Conservation (phyloP, 345 rosid genomes). For the Alliaria petiolata region DNA sequence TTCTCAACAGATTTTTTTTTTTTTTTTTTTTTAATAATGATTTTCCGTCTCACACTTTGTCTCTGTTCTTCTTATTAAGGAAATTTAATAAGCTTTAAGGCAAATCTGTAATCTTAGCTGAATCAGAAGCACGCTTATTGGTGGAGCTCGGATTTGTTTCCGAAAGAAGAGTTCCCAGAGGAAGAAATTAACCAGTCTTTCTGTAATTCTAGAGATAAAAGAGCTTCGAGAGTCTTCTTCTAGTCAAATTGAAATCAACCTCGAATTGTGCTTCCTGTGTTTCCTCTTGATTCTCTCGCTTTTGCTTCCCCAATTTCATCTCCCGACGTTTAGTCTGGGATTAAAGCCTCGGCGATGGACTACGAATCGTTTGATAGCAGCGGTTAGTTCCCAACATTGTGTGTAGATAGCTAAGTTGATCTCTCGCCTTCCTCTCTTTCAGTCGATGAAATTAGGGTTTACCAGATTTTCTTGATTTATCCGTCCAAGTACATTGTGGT, state of each 20-base stretch:
- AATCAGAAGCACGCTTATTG: neutral
- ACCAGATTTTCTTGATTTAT: neutral
- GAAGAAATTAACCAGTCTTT: neutral
- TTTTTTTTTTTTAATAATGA: neutral
- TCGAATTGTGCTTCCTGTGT: neutral
- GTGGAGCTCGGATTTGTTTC: neutral
- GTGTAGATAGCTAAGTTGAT: slow-evolving; percentile 2
- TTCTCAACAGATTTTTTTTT: too few relatives aligned
- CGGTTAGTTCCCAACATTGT: slow-evolving; percentile 45
- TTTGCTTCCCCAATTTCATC: neutral
- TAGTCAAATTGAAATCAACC: slow-evolving; percentile 26
- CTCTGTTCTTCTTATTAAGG: slow-evolving; percentile 16
- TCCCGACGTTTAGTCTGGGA: neutral
- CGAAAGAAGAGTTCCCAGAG: neutral
- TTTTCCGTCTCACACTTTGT: neutral
- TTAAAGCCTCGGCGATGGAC: slow-evolving; percentile 48
- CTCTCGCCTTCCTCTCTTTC: neutral
- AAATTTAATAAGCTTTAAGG: neutral
- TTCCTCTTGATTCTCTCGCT: neutral
- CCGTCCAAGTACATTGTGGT: neutral
- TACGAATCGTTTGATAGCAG: slow-evolving; percentile 74
- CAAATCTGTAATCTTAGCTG: slow-evolving; percentile 23
- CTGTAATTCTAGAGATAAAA: neutral
- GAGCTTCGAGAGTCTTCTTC: slow-evolving; percentile 9
- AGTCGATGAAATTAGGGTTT: slow-evolving; percentile 17